Base-by-base conservation (phyloP, 179 eudicot genomes). In the Heliamphora pulchella region DNA sequence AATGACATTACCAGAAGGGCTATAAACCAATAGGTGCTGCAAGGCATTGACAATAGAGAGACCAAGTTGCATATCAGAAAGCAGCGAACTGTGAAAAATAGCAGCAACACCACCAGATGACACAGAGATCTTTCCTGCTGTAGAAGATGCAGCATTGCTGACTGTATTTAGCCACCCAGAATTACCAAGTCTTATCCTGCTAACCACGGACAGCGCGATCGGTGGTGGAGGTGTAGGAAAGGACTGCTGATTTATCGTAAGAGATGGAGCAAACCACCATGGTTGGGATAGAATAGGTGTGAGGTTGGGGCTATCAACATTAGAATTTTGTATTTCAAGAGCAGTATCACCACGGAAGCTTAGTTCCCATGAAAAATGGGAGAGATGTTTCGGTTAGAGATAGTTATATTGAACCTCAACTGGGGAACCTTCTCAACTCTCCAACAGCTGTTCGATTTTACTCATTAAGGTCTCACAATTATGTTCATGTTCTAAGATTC, bases 381-480 rank as follows among this genome's bases (percentile, higher is more conserved):
- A 87, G 94, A 83, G 89, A 91, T 85, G 90, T 88, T 55, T 81
- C 66, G 4, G 82, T 77, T 57, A 88, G 89, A 85, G 89, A 91
- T 86, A 90, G 93, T 58, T 84, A 79, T 74, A 76, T 80, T 66
- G 99, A 94, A 71, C 79, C 91, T 77, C 89, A 88, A 57, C 71
- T 72, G 31, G 97, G 89, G 79, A 86, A 82, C 83, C 57, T 83
- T 78, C 82, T 91, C 63, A 78, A 83, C 77, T 86, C 91, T 77
- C 98, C 97, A n/a, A 94, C 96, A 15, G 90, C 89, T 85, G 99
- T 96, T 82, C 95, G 94, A 18, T 92, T 96, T 85, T 96, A 96
- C 88, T 94, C 99, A n/a, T 57, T 96, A 84, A 89, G 86, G 76
- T 90, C 92, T 74, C 97, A 94, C 83, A 90, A 79, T 81, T 92